Evolutionary conservation across 331 rosid genomes (phyloP).

Genomic region (Acacia pycnantha): DNA sequence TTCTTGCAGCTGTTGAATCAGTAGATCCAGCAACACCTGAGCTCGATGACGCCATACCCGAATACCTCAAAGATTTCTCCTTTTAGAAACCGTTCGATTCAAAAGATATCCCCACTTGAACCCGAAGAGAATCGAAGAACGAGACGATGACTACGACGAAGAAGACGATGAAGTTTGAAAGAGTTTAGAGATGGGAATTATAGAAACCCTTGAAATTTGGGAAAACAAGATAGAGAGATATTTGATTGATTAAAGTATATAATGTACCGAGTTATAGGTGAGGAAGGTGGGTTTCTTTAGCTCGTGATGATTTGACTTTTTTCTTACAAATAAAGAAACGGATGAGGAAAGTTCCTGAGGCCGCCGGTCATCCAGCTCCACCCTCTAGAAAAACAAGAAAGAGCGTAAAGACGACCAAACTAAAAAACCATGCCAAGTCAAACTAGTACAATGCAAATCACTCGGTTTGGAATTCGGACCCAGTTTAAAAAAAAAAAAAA

Average conservation of each 20-base stretch:
- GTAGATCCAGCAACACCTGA: slow-evolving; percentile 77
- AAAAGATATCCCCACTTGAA: neutral
- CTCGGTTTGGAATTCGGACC: neutral
- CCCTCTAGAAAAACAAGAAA: slow-evolving; percentile 16
- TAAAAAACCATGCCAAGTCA: slow-evolving; percentile 25
- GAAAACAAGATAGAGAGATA: neutral
- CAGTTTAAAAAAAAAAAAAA: neutral
- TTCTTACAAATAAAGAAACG: neutral
- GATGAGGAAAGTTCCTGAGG: slow-evolving; percentile 24
- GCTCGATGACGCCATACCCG: slow-evolving; percentile 72
- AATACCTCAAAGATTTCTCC: slow-evolving; percentile 36
- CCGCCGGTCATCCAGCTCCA: slow-evolving; percentile 36
- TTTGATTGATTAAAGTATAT: neutral
- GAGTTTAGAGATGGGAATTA: neutral
- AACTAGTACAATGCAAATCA: slow-evolving; percentile 22
- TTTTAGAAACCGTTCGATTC: neutral
- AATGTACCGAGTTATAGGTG: neutral
- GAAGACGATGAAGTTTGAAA: neutral
- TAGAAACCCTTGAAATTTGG: neutral
- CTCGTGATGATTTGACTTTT: slow-evolving; percentile 22
- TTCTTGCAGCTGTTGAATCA: slow-evolving; percentile 64
- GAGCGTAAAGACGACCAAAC: slow-evolving; percentile 2
- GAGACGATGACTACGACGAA: neutral
- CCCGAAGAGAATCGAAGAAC: neutral
- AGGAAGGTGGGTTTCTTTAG: slow-evolving; percentile 10